Base-by-base conservation (phyloP, 208 protist species). In the Trypanosoma cruzi region DNA sequence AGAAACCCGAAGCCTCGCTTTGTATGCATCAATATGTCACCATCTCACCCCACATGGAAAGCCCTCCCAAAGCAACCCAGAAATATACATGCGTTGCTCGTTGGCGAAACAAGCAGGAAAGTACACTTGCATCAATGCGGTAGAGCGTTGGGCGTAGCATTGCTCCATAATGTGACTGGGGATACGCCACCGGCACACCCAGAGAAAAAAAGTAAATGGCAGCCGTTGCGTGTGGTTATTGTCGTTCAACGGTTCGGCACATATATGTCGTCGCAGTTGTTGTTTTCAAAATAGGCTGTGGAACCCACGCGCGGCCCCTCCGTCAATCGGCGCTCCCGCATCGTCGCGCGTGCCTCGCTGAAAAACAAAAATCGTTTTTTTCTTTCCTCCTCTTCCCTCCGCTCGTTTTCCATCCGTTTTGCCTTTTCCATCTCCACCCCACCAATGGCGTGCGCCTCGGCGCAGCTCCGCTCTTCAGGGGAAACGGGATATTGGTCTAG, bases 401-500 rank as follows among this genome's bases (percentile, higher is more conserved):
- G 55, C 36, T 66, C 40, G 66, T 88, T 77, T 22, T 71, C 79
- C 7, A 22, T 42, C 22, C 79, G 69, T 44, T 77, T 63, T 10
- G 55, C 76, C 36, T 42, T 40, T 70, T 94, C 89, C 26, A 77
- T 82, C 8, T 48, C 77, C 1, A 58, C 34, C 5, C 89, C 92
- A 20, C 85, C 88, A 0, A n/a, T 18, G 10, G 44, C 77, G 65
- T 82, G 94, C 0, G 92, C 92, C 65, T 84, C 86, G 0, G 88
- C 87, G 14, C 84, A 79, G 60, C 64, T 68, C 16, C 92, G 80
- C 62, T 97, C 92, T 11, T 89, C 84, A 11, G 55, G 60, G 44
- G 83, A 86, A 16, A 95, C 78, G 18, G 92, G 92, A 36, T 73
- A 75, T 14, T 87, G 81, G 66, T 97, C 92, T 22, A 97, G 74